Conservation (phyloP, 352 stramenopile species). For the Globisporangium paroecandrum region DNA sequence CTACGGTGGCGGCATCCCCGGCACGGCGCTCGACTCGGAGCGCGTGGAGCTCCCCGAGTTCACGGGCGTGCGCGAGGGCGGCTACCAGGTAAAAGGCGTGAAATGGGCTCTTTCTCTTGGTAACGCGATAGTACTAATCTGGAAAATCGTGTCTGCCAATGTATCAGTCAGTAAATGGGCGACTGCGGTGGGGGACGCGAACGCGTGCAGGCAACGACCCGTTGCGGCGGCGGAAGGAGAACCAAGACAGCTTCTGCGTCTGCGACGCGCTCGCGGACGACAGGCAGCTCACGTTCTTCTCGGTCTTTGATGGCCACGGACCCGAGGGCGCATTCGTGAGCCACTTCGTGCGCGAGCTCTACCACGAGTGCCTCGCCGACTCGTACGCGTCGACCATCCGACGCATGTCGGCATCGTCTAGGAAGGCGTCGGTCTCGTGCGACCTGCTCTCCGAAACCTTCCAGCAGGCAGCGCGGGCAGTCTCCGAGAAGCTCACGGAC, state of each 20-base stretch:
- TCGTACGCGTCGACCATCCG: conserved; percentile 24
- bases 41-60: conserved; percentile 59
- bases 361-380: conserved; percentile 44
- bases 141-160: neutral
- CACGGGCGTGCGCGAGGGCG: conserved; percentile 47
- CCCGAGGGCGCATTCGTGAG: conserved; percentile 73
- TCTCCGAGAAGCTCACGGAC: conserved; percentile 40
- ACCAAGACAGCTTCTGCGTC: conserved; percentile 75
- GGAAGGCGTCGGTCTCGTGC: conserved; percentile 24
- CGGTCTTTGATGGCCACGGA: conserved; percentile 76
- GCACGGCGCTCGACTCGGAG: conserved; percentile 55
- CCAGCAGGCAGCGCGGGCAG: conserved; percentile 32
- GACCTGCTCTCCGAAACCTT: conserved; percentile 57
- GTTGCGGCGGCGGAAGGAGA: conserved; percentile 77
- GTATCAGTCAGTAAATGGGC: conserved; percentile 30
- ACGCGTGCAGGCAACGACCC: conserved; percentile 69
- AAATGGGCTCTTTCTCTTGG: neutral
- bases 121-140: neutral
- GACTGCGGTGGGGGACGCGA: conserved; percentile 53
- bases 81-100: conserved; percentile 29
- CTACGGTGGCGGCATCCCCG: conserved; percentile 68
- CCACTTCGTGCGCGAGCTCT: conserved; percentile 69
- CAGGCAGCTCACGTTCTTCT: conserved; percentile 54
- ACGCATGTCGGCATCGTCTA: neutral
- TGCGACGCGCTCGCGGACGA: conserved; percentile 48